These are phyloP conservation scores for Madurella fahalii DNA, from an alignment of 2,329 filamentous ascomycete genomes.

Conservation along the genomic window DNA sequence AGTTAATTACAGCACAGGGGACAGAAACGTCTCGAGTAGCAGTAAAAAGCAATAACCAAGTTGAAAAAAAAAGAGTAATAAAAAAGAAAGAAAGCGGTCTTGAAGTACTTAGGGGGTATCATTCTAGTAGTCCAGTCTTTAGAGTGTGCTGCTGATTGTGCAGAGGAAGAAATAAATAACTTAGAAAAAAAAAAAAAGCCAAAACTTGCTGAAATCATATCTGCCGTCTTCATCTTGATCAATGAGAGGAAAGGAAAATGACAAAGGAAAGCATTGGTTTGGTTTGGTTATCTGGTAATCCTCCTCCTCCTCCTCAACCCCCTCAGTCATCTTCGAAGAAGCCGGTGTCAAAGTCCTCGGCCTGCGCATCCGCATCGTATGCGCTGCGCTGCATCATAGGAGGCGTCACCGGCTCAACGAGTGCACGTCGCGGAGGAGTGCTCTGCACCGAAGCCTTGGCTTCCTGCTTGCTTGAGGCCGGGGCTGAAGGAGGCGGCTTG, in stretches of 20 bases:
- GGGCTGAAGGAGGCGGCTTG: slow-evolving; percentile 29
- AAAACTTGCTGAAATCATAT: background rate
- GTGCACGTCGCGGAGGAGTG: slow-evolving; percentile 42
- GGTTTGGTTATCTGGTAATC: background rate
- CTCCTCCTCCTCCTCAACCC: background rate
- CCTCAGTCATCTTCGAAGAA: slow-evolving; percentile 28
- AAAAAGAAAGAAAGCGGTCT: background rate
- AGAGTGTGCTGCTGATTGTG: background rate
- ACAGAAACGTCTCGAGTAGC: background rate
- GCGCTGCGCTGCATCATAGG: slow-evolving; percentile 56
- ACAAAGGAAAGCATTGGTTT: background rate
- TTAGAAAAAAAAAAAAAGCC: background rate
- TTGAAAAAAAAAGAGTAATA: no score
- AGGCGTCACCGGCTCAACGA: slow-evolving; percentile 50
- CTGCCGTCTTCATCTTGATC: background rate
- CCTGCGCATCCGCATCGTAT: slow-evolving; percentile 59
- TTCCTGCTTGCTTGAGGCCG: slow-evolving; percentile 25
- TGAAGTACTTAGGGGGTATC: slow-evolving; percentile 7
- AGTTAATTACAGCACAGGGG: background rate
- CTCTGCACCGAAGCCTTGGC: slow-evolving; percentile 30
- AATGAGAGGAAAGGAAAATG: slow-evolving; percentile 1
- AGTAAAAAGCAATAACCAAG: background rate
- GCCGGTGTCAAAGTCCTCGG: slow-evolving; percentile 34
- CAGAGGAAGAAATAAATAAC: background rate
- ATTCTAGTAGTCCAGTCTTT: slow-evolving; percentile 4